phyloP scores from a whole-genome alignment of 495 filamentous ascomycete genomes.

The Letharia columbiana region DNA sequence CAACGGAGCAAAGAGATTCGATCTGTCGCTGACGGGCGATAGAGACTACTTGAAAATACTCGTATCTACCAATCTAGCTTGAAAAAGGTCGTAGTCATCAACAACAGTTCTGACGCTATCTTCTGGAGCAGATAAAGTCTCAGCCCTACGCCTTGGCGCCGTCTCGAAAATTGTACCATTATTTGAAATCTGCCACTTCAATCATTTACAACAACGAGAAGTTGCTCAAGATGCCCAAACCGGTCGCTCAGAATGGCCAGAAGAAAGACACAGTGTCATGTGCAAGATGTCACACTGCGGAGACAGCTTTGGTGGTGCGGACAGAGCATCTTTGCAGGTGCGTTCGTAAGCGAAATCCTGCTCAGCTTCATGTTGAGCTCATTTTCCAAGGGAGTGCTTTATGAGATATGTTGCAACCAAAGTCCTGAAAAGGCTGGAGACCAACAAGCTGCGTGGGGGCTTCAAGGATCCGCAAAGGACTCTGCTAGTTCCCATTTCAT shows the following conservation, averaged over 20 bases:
- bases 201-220: not conserved
- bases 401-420: slow-evolving; percentile 65
- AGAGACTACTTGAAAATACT: not conserved
- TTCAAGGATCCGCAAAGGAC: slow-evolving; percentile 36
- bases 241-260: not conserved
- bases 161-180: not conserved
- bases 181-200: not conserved
- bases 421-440: slow-evolving; percentile 68
- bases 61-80: not conserved
- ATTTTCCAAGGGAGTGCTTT: slow-evolving; percentile 60
- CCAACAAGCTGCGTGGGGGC: slow-evolving; percentile 40
- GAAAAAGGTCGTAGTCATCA: not conserved
- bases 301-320: slow-evolving; percentile 36
- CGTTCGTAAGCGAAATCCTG: slow-evolving; percentile 20
- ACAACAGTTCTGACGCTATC: not conserved
- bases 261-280: slow-evolving; percentile 3
- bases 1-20: not conserved
- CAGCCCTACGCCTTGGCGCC: too few relatives aligned
- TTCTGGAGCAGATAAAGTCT: too few relatives aligned
- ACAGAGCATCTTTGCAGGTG: slow-evolving; percentile 42
- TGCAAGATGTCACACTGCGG: slow-evolving; percentile 34
- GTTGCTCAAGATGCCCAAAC: not conserved
- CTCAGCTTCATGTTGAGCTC: slow-evolving; percentile 8
- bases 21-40: not conserved
- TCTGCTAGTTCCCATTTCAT: slow-evolving; percentile 71